Evolutionary conservation across 768 basidiomycete species (phyloP).

Genomic region (Trametes elegans): DNA sequence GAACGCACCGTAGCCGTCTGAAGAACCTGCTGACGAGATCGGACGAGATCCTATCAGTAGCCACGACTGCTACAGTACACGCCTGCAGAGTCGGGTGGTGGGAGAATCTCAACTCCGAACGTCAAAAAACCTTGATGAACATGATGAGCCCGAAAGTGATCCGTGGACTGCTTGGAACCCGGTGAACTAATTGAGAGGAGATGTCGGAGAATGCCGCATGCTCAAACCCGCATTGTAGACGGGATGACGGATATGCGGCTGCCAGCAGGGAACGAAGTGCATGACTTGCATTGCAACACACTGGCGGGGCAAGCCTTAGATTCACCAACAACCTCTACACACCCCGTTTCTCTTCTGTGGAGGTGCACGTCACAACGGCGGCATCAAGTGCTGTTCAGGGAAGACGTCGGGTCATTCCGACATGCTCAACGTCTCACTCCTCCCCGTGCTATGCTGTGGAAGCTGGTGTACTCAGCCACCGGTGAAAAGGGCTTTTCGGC

Average conservation of each 20-base stretch:
- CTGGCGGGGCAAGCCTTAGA: too few species aligned
- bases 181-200: background rate
- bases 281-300: too few species aligned
- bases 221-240: background rate
- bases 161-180: background rate
- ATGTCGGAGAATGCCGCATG: background rate
- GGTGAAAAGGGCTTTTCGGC: too few species aligned
- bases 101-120: background rate
- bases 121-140: background rate
- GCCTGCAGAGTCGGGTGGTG: background rate
- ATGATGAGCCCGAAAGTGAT: background rate
- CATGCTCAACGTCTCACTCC: too few species aligned
- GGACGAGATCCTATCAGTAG: background rate
- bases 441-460: too few species aligned
- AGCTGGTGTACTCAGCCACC: too few species aligned
- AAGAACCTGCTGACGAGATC: too few species aligned
- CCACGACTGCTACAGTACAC: background rate
- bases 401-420: too few species aligned
- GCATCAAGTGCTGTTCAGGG: too few species aligned
- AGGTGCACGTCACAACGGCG: constrained; percentile 6
- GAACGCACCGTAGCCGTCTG: constrained; percentile 5
- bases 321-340: too few species aligned
- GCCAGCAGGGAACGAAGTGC: too few species aligned
- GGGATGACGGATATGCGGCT: too few species aligned
- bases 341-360: background rate